Percentiles rank a stretch among this genome's conserved stretches.
Conservation (phyloP, 345 rosid species). For the Salix suchowensis region DNA sequence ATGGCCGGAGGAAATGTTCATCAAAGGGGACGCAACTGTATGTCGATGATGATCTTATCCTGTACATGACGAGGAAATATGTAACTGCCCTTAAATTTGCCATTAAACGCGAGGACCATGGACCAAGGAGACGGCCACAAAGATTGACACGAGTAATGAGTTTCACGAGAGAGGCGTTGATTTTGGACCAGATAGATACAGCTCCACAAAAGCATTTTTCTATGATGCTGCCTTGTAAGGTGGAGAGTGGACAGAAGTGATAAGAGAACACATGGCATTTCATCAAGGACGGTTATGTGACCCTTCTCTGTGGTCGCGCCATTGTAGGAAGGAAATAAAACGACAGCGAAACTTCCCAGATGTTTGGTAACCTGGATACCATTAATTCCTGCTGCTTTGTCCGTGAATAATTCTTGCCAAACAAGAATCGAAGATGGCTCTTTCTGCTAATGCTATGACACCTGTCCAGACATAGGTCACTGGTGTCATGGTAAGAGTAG, state of each 20-base stretch:
- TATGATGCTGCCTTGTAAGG: constrained; percentile 17
- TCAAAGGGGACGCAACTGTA: not conserved
- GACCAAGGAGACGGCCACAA: not conserved
- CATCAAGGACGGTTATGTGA: not conserved
- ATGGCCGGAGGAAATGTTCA: not conserved
- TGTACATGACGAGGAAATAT: not conserved
- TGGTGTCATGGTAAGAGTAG: too few species aligned
- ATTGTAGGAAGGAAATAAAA: not conserved
- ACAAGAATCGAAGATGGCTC: not conserved
- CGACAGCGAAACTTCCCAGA: not conserved
- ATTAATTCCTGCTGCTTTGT: not conserved
- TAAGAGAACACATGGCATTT: not conserved
- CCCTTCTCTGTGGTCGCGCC: not conserved
- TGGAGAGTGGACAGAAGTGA: constrained; percentile 11
- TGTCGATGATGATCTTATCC: not conserved
- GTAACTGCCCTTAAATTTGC: not conserved
- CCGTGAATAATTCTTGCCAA: not conserved
- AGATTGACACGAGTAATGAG: not conserved
- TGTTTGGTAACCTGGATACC: not conserved
- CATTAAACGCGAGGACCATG: not conserved
- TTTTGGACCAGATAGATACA: not conserved
- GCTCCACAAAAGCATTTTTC: not conserved
- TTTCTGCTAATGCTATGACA: too few species aligned
- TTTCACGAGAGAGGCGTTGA: constrained; percentile 12
- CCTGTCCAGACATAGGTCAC: too few species aligned